phyloP scores from a whole-genome alignment of 192 early-diverging fungal species.

The Rhizophagus clarus region DNA sequence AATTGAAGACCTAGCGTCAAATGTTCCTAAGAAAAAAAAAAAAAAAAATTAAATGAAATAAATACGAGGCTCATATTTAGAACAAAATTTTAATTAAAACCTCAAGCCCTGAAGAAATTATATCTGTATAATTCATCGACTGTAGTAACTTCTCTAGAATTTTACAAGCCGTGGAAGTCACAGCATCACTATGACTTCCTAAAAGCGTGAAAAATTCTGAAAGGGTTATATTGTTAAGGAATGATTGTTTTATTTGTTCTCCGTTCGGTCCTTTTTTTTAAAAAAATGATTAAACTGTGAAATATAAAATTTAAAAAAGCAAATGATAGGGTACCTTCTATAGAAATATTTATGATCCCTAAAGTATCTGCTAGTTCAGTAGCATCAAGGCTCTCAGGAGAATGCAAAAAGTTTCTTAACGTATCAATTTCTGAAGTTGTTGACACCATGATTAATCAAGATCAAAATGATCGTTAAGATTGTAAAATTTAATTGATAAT shows the following conservation, averaged over 20 bases:
- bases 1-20: slow-evolving; percentile 38
- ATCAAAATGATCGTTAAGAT: no score
- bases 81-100: slow-evolving; percentile 17
- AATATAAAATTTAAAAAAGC: not conserved
- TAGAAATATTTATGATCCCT: slow-evolving; percentile 7
- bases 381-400: not conserved
- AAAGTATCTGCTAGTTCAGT: slow-evolving; percentile 1
- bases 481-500: no score
- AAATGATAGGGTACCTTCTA: not conserved
- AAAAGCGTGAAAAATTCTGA: slow-evolving; percentile 28
- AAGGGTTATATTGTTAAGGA: slow-evolving; percentile 31
- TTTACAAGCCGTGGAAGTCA: slow-evolving; percentile 31
- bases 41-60: not conserved
- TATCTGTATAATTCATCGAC: slow-evolving; percentile 30
- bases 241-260: not conserved
- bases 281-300: not conserved
- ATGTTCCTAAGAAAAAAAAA: slow-evolving; percentile 15
- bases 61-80: not conserved
- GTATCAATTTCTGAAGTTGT: slow-evolving; percentile 11
- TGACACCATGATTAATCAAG: no score
- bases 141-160: slow-evolving; percentile 36
- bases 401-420: not conserved
- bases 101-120: slow-evolving; percentile 30
- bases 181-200: slow-evolving; percentile 10
- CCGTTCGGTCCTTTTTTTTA: not conserved